phyloP scores from a whole-genome alignment of 345 rosid genomes.

The Excoecaria agallocha region DNA sequence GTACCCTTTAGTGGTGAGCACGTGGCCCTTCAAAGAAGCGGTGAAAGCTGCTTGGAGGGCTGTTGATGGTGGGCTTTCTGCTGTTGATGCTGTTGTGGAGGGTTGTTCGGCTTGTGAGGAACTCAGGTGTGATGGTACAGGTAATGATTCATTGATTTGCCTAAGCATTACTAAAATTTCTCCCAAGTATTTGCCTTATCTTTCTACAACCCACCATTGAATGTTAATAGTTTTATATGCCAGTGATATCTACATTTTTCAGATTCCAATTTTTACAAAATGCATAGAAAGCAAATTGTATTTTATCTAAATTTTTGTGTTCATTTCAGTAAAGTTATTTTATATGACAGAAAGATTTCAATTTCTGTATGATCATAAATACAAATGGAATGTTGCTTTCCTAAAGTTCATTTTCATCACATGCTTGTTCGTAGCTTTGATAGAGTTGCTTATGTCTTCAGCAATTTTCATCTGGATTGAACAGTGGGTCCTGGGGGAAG shows the following conservation, averaged over 20 bases:
- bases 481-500: constrained; percentile 98
- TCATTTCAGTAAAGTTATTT: neutral
- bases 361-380: neutral
- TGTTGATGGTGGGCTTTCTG: constrained; percentile 57
- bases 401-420: neutral
- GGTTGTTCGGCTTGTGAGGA: constrained; percentile 94
- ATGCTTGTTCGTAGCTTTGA: constrained; percentile 11
- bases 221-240: neutral
- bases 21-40: constrained; percentile 87
- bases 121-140: constrained; percentile 91
- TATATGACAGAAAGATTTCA: neutral
- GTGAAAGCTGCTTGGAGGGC: constrained; percentile 84
- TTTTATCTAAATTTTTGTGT: neutral
- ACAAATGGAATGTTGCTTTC: neutral
- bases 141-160: too few species aligned
- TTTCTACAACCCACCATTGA: neutral
- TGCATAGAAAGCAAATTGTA: neutral
- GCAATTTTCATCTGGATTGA: constrained; percentile 21
- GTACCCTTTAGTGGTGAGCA: constrained; percentile 79
- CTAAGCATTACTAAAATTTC: too few species aligned
- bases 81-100: constrained; percentile 84
- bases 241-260: neutral
- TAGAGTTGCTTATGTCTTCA: constrained; percentile 8
- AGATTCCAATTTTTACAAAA: neutral
- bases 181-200: too few species aligned